phyloP scores from a whole-genome alignment of 176 grass and related monocot genomes.

The Melocanna baccifera region DNA sequence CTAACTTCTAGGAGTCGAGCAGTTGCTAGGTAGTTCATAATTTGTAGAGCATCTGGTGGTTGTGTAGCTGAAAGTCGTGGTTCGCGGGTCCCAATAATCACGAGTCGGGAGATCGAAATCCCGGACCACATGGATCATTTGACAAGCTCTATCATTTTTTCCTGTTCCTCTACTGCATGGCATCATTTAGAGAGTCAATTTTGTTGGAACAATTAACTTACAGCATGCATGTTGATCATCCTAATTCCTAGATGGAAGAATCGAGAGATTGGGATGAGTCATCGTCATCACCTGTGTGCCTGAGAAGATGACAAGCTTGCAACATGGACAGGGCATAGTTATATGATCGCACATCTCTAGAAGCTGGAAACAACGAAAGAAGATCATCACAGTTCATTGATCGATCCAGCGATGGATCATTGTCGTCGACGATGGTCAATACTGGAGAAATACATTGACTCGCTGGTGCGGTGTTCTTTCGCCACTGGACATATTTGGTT shows the following conservation, averaged over 20 bases:
- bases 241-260: neutral
- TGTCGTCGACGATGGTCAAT: neutral
- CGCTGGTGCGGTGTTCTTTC: neutral
- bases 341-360: neutral
- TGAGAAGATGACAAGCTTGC: neutral
- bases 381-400: neutral
- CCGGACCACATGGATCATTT: neutral
- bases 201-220: neutral
- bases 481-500: neutral
- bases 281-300: neutral
- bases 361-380: neutral
- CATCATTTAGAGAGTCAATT: neutral
- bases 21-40: neutral
- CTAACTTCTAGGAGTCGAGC: neutral
- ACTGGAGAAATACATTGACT: neutral
- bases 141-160: neutral
- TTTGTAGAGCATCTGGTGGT: neutral
- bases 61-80: neutral
- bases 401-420: neutral
- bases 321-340: neutral
- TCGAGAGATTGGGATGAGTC: neutral
- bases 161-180: neutral
- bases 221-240: neutral
- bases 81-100: neutral
- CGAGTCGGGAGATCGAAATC: neutral